These are phyloP conservation scores for Dentipellis sp. DNA, from an alignment of 768 basidiomycete genomes.

Conservation along the genomic window DNA sequence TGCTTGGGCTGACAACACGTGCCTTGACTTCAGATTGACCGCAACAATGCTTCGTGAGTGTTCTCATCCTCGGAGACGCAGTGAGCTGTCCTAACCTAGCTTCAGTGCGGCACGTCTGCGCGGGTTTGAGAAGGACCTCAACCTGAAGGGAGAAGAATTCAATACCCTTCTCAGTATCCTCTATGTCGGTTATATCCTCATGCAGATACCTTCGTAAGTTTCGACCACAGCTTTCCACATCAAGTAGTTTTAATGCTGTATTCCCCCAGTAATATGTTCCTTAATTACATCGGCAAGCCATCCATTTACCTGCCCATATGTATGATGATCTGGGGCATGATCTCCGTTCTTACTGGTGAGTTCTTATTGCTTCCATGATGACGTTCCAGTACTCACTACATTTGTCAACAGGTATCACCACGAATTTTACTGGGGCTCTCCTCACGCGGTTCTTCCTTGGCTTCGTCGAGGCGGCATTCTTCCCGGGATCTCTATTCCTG, in stretches of 20 bases:
- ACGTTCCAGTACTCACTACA: too few relatives aligned
- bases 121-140: background rate
- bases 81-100: background rate
- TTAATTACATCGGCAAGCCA: slow-evolving; percentile 58
- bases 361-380: background rate
- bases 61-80: background rate
- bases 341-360: slow-evolving; percentile 29
- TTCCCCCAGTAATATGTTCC: slow-evolving; percentile 50
- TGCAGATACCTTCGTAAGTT: slow-evolving; percentile 69
- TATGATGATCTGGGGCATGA: slow-evolving; percentile 63
- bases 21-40: slow-evolving; percentile 40
- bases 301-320: slow-evolving; percentile 57
- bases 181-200: slow-evolving; percentile 63
- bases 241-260: background rate
- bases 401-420: slow-evolving; percentile 5
- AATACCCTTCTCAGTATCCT: slow-evolving; percentile 57
- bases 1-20: slow-evolving; percentile 17
- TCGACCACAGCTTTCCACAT: background rate
- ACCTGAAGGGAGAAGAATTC: slow-evolving; percentile 25
- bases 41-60: slow-evolving; percentile 58
- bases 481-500: slow-evolving; percentile 57
- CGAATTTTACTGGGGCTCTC: slow-evolving; percentile 48
- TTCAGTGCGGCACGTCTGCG: slow-evolving; percentile 1
- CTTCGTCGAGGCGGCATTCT: slow-evolving; percentile 49
- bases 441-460: slow-evolving; percentile 71